Evolutionary conservation across 2,329 filamentous ascomycete species (phyloP).

Genomic region (Fusarium chaquense): DNA sequence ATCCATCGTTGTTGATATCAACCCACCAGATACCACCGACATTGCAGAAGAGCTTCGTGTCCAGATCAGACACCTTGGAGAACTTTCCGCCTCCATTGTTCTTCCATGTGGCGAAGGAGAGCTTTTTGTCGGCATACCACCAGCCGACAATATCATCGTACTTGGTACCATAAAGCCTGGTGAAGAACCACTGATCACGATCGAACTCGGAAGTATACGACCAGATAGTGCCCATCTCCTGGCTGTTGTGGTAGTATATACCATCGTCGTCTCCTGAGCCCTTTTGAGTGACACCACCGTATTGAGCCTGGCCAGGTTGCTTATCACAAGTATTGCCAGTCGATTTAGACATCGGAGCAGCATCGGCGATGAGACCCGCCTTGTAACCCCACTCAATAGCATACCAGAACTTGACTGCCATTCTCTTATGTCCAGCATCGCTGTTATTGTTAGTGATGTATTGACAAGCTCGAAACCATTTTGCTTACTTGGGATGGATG

Average conservation of each 20-base stretch:
- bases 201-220: slow-evolving; percentile 6
- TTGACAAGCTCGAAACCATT: too few relatives aligned
- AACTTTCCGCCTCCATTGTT: slow-evolving; percentile 12
- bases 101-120: not conserved
- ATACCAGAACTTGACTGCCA: slow-evolving; percentile 10
- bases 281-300: slow-evolving; percentile 43
- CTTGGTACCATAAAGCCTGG: slow-evolving; percentile 3
- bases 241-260: slow-evolving; percentile 45
- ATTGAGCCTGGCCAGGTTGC: not conserved
- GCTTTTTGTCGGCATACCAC: not conserved
- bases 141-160: slow-evolving; percentile 12
- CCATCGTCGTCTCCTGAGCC: slow-evolving; percentile 49
- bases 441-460: not conserved
- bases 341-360: not conserved
- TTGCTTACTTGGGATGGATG: not conserved
- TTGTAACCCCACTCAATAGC: not conserved
- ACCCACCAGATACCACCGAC: not conserved
- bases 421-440: slow-evolving; percentile 5
- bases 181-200: slow-evolving; percentile 16
- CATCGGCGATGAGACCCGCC: not conserved
- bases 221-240: slow-evolving; percentile 36
- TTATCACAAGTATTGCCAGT: not conserved
- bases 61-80: not conserved
- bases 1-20: not conserved
- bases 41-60: not conserved